Evolutionary conservation across 2,329 filamentous ascomycete genomes (phyloP), one percentile per base, ranked within the genome.

Genomic region (Pseudofabraea citricarpa): DNA sequence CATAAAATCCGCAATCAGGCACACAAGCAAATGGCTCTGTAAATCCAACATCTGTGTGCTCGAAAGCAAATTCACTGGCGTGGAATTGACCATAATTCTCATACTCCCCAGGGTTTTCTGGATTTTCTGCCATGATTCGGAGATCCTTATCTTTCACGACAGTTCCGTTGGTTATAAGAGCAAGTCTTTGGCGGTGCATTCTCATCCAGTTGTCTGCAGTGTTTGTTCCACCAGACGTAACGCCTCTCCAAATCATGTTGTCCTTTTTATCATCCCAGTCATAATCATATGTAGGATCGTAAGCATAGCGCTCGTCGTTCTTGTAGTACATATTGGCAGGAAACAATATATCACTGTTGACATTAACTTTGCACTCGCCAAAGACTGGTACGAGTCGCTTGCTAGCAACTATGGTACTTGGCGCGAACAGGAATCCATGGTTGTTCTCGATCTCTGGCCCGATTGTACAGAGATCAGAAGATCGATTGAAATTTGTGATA

Each of bases 251-350:
- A 26, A 83, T 65, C 36, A 81, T 63, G 3, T 63, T 67, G 42
- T 75, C 68, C 21, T 64, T 64, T 62, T 86, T 86, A 24, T 71
- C 59, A 4, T 68, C 61, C 82, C 83, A 85, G 5, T 66, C 59
- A 10, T 74, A 66, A 35, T 83, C 81, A 44, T 74, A 74, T 7
- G 63, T 63, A 6, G 68, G 59, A 41, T 77, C 73, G 41, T 81
- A 81, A 2, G 71, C 73, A 60, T 84, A 84, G 36, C 75, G 72
- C 6, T 69, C 65, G 54, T 83, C 75, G 7, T 73, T 63, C 15
- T 70, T 71, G 49, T 81, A 74, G 55, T 85, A 85, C 74, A 80
- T 81, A 55, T 76, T 79, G 5, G 77, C 77, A 2, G 79, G 79
- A 49, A 83, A 79, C 22, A 83, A 63, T 42, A 83, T 80, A 54